phyloP scores from a whole-genome alignment of 345 rosid genomes.

The Eucalyptus pumila region DNA sequence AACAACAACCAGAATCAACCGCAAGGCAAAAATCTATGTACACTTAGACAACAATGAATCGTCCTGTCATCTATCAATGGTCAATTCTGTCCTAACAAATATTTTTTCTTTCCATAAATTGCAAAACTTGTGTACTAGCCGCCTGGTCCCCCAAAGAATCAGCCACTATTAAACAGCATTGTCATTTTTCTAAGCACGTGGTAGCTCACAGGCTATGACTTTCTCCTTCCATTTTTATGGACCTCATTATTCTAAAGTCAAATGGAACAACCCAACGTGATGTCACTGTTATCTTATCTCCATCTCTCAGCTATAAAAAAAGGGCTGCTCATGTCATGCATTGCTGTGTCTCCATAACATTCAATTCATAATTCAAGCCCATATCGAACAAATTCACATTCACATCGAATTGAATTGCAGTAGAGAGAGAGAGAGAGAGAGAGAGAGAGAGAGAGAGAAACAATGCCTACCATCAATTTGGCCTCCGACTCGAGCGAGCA shows the following conservation, averaged over 20 bases:
- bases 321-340: background rate
- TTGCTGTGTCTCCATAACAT: background rate
- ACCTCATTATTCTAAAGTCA: background rate
- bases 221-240: background rate
- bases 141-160: background rate
- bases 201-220: background rate
- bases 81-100: background rate
- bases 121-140: background rate
- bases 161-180: background rate
- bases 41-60: background rate
- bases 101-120: too few relatives aligned
- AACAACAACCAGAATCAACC: background rate
- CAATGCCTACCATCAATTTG: background rate
- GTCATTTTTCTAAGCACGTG: background rate
- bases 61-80: background rate
- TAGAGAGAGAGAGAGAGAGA: background rate
- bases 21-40: background rate
- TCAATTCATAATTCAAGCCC: background rate
- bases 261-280: background rate
- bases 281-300: background rate
- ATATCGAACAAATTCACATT: background rate
- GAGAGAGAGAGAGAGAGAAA: background rate
- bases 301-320: background rate
- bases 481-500: background rate
- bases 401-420: background rate